Evolutionary conservation across 2,329 filamentous ascomycete genomes (phyloP).

Genomic region (Verticillium tricorpus): DNA sequence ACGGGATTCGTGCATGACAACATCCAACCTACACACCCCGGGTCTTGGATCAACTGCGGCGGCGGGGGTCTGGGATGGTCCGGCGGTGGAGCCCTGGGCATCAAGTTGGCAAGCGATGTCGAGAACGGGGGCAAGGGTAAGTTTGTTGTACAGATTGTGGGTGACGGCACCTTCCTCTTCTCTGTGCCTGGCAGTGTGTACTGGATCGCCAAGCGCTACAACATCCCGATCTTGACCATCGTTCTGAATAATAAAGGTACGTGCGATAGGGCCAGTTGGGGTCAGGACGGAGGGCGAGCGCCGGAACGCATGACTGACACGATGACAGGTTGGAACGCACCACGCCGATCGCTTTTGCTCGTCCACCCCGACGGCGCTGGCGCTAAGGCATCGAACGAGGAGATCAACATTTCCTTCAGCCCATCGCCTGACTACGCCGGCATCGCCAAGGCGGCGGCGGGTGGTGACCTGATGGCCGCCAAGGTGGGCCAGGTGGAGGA

Average conservation of each 20-base stretch:
- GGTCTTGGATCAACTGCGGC: conserved; percentile 77
- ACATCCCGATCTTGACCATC: conserved; percentile 50
- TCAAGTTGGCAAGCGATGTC: conserved; percentile 61
- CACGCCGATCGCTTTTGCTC: conserved; percentile 34
- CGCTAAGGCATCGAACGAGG: conserved; percentile 36
- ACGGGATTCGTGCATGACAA: conserved; percentile 65
- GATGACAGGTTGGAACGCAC: conserved; percentile 37
- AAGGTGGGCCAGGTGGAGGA: conserved; percentile 40
- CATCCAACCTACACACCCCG: conserved; percentile 61
- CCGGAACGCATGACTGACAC: background rate
- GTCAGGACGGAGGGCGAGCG: background rate
- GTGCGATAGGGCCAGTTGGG: conserved; percentile 8
- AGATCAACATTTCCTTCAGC: conserved; percentile 41
- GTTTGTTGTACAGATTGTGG: conserved; percentile 52
- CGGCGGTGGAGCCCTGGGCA: conserved; percentile 68
- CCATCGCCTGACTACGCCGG: conserved; percentile 37
- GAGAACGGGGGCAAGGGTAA: conserved; percentile 38
- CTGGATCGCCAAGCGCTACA: conserved; percentile 51
- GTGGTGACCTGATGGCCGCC: conserved; percentile 45
- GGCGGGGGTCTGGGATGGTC: conserved; percentile 79
- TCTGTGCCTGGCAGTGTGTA: conserved; percentile 50
- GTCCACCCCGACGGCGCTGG: conserved; percentile 38
- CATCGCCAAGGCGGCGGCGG: conserved; percentile 22
- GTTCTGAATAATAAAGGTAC: conserved; percentile 53
- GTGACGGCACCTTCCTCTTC: conserved; percentile 54